Evolutionary conservation across 176 grass and related monocot genomes (phyloP), one percentile per base, ranked within the genome.

Genomic region (Themeda triandra): DNA sequence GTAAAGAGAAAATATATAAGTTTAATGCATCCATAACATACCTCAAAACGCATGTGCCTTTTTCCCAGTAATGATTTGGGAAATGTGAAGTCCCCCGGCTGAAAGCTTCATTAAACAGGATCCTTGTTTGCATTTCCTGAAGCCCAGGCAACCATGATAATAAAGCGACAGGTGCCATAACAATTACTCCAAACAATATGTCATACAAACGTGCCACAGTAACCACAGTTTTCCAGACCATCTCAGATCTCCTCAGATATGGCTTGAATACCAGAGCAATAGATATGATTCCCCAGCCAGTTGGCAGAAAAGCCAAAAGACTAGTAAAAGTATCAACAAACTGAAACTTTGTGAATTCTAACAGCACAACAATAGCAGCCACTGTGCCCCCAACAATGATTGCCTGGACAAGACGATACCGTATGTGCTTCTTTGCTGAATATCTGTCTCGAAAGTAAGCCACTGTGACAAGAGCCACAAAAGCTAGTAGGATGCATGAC

Each of bases 51-150:
- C 67, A 75, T 94, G 75, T 33, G 86, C 69, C 69, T 93, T 95
- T 91, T 91, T 91, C 30, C 95, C 95, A 77, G 95, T 95, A 77
- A 98, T 66, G 82, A 98, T 95, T 27, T 92, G 92, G 33, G 91
- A 93, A 82, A 98, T 92, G 65, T 98, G 87, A 45, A 98, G 92
- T 59, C 95, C 95, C 33, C 92, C 79, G 86, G 86, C 95, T 98
- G 39, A 98, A 98, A 67, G 95, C 95, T 86, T 98, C 92, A 80
- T 95, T 98, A 72, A 98, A 98, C 21, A 98, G 76, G 80, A 98
- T 98, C 79, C 95, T 98, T 65, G 95, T 98, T 73, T 98, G 95
- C 95, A 98, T 98, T 87, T 95, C 92, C 49, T 92, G 95, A 37
- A 95, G 86, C 74, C 95, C 95, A 84, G 95, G 95, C 80, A 98